Base-by-base conservation (phyloP, 257 asterid genomes). In the Nicotiana undulata region DNA sequence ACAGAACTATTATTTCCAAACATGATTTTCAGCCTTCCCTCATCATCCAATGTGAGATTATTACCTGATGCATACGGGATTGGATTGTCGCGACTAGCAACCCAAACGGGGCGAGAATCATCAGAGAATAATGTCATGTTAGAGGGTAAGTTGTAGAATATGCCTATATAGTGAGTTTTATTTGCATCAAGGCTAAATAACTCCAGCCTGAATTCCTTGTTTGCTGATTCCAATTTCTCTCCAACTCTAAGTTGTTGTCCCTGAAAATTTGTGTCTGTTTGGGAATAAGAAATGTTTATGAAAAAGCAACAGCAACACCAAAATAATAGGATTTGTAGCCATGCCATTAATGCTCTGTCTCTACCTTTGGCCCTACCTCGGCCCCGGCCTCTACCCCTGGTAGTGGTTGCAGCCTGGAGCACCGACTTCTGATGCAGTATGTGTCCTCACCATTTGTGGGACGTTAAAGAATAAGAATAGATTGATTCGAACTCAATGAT, bases 31-130 rank as follows among this genome's bases (percentile, higher is more conserved):
- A 86, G 37, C 56, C 61, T 46, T 34, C 89, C 86, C 32, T 82
- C 80, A 12, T 7, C 2, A 22, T 66, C 84, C 32, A 86, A 63
- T 70, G 79, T 59, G 16, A 86, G 85, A 22, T 6, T 58, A 18
- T 12, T 64, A 64, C 81, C 84, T 3, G 80, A 77, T 58, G 77
- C 75, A 72, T 85, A 84, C 8, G 68, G 74, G 13, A 70, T 44
- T 0, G 83, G 89, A 31, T 2, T 46, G 76, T 82, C 70, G 29
- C 88, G 77, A 55, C 82, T 86, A 18, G 82, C 89, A 7, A 84
- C 75, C 89, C 89, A 86, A 65, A 84, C 67, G 5, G 87, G 66
- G 3, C 76, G 31, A n/a, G 76, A 18, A 46, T 74, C 74, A 24
- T 9, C 60, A 9, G 37, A 58, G 40, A 5, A 72, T 72, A 72